Evolutionary conservation across 176 grass and related monocot species (phyloP), one percentile per base, ranked within the genome.

Genomic region (Lolium rigidum): DNA sequence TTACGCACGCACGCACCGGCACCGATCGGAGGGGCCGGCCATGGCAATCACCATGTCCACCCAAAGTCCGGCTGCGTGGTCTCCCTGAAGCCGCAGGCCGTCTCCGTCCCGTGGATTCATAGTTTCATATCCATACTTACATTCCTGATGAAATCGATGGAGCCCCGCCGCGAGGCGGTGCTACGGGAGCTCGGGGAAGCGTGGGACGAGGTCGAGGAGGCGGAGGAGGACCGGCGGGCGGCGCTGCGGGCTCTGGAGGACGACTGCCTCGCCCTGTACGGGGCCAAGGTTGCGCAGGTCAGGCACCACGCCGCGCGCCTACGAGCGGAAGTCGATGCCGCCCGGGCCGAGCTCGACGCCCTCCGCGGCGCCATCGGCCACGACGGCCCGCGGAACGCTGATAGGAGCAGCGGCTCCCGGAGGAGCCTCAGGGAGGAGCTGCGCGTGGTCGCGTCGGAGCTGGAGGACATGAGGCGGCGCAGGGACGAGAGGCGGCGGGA

Each of bases 181-280:
- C 88, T 92, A 48, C 70, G 84, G 0, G 87, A 92, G 60, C 87
- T 92, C 3, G 78, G 82, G 44, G 89, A 90, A 47, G 87, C 93
- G 77, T 98, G 93, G 95, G 95, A 95, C 50, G 89, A 95, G 69
- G 89, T 98, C 69, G 93, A 91, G 37, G 91, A 95, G 76, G 81
- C 60, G 44, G 88, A 98, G 76, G 80, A 85, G 0, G 88, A 94
- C 58, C 88, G 93, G 72, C 41, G 86, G 1, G 91, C 82, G 78
- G 85, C 83, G 74, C 88, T 98, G 51, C 74, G 81, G 6, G 72
- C 86, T 69, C 61, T 94, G 57, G 91, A 98, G 88, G 93, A 94
- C 77, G 93, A 95, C 13, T 98, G 93, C 78, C 71, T 95, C 35
- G 88, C 90, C 79, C 71, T 98, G 18, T 98, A 90, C 83, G 79